Evolutionary conservation across 768 basidiomycete genomes (phyloP), one percentile per base, ranked within the genome.

Genomic region (Hericium rajendrae): DNA sequence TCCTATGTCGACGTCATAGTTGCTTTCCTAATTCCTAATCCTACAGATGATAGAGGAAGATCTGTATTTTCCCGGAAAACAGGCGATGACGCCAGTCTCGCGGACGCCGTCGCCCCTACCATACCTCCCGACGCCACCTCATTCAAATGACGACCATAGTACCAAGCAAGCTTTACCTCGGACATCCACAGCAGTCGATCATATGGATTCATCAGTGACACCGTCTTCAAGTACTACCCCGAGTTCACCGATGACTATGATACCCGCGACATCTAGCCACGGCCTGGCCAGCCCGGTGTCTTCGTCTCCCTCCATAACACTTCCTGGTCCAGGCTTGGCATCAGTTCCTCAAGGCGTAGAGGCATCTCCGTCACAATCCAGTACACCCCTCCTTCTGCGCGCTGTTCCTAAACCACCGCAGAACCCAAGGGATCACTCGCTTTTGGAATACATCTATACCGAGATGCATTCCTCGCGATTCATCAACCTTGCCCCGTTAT

Each of bases 21-120:
- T 39, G 53, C 32, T 24, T 46, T 57, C 26, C 50, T 24, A 32
- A 13, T 46, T 9, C 6, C 32, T 24, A 37, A 5, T 24, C 18
- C 18, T 18, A 32, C 58, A 86, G 84, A 75, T 88, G 69, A 72
- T 86, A 51, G 88, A 90, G 66, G 86, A 88, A 68, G 86, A 90
- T 60, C 67, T 90, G 3, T 83, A 79, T 64, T 88, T 88, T 63
- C 87, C 86, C 1, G 85, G 86, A 12, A 76, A 73, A 59, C 59
- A 66, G 2, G 62, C 69, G 15, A 76, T 78, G 49, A 26, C 57
- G n/a, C 53, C 56, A 50, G 56, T 26, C 18, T 26, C 60, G 37
- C 54, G 55, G 32, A 51, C 64, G 48, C 15, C 66, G 48, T 46
- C 40, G 41, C 61, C 53, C 39, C 37, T 43, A 46, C 59, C 51